phyloP scores from a whole-genome alignment of 2,329 filamentous ascomycete genomes.

The Cadophora gregata region DNA sequence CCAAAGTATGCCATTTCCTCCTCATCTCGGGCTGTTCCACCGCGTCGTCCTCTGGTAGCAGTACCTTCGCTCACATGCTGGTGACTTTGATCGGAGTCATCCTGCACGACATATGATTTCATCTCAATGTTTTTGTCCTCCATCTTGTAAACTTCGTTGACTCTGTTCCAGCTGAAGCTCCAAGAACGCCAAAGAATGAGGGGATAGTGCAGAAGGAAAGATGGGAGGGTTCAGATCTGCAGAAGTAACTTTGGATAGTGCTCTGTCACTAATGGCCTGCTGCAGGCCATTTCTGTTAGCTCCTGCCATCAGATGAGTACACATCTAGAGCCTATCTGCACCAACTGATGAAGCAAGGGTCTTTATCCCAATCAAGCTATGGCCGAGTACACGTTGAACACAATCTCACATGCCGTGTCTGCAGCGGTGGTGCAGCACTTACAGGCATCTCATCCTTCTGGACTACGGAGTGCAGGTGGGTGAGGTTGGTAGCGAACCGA shows the following conservation, averaged over 20 bases:
- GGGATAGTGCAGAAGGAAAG: constrained; percentile 2
- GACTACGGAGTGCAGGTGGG: neutral
- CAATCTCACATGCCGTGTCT: constrained; percentile 4
- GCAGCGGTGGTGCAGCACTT: constrained; percentile 8
- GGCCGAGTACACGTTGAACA: constrained; percentile 2
- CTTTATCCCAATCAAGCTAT: constrained; percentile 5
- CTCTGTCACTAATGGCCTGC: neutral
- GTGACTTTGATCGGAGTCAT: constrained; percentile 10
- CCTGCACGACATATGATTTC: constrained; percentile 13
- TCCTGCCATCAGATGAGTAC: neutral
- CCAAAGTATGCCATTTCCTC: constrained; percentile 39
- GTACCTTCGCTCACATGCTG: constrained; percentile 1
- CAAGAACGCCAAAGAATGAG: neutral
- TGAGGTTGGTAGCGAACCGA: neutral
- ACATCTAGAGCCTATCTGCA: neutral
- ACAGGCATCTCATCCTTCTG: constrained; percentile 8
- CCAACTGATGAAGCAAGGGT: constrained; percentile 1
- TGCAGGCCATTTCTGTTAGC: neutral
- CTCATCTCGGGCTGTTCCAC: constrained; percentile 34
- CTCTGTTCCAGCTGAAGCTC: neutral
- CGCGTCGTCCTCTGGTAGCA: constrained; percentile 35
- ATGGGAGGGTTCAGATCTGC: neutral
- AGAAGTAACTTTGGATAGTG: constrained; percentile 6
- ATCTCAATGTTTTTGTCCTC: constrained; percentile 29
- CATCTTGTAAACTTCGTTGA: constrained; percentile 27